These are phyloP conservation scores for Oldenlandia corymbosa DNA, from an alignment of 257 asterid genomes.

Conservation along the genomic window DNA sequence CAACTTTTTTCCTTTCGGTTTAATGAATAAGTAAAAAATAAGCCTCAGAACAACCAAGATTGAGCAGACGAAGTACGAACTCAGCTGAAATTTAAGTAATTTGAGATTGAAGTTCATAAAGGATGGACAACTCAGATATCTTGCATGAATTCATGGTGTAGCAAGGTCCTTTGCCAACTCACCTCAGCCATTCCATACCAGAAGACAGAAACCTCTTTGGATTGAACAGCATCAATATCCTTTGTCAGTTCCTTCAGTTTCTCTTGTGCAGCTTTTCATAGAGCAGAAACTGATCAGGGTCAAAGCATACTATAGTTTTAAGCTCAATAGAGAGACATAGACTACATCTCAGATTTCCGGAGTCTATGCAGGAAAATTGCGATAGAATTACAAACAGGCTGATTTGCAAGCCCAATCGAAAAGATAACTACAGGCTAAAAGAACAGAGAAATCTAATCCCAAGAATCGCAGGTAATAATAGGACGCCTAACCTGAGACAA, in stretches of 20 bases:
- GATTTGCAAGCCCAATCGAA: neutral
- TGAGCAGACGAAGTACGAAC: neutral
- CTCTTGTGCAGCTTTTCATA: conserved; percentile 57
- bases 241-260: conserved; percentile 61
- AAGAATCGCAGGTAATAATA: neutral
- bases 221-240: conserved; percentile 63
- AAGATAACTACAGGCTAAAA: neutral
- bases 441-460: neutral
- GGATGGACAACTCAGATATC: neutral
- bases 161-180: conserved; percentile 14
- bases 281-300: conserved; percentile 15
- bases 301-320: neutral
- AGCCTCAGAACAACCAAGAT: neutral
- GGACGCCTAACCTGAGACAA: neutral
- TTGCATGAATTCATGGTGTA: neutral
- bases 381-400: neutral
- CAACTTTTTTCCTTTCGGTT: neutral
- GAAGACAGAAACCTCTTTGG: conserved; percentile 54
- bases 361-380: neutral
- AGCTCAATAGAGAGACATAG: conserved; percentile 1
- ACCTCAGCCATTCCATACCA: conserved; percentile 98
- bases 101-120: too few relatives aligned
- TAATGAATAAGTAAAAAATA: neutral
- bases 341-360: neutral
- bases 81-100: too few relatives aligned